Percentiles rank a stretch among this genome's conserved stretches.
phyloP scores from a whole-genome alignment of 495 filamentous ascomycete genomes.

The Podospora anserina region DNA sequence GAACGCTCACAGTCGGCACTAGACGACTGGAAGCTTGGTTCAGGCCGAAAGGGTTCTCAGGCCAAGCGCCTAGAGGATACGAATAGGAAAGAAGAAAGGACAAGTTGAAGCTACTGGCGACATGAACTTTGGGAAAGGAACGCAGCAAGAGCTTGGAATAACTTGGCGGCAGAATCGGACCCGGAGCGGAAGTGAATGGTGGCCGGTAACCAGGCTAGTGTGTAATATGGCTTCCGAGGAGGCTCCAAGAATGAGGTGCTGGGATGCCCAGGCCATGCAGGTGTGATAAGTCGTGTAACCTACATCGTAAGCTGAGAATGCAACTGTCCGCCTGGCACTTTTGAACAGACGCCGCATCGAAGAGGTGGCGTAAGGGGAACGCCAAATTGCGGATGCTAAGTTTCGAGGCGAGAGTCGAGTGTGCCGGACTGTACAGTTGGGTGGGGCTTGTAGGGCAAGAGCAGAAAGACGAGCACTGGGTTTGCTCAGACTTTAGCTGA shows the following conservation, averaged over 20 bases:
- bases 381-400: neutral
- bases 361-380: neutral
- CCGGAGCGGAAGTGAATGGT: neutral
- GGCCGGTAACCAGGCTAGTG: neutral
- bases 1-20: too few relatives aligned
- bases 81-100: neutral
- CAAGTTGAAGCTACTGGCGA: neutral
- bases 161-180: neutral
- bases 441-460: neutral
- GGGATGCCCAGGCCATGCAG: neutral
- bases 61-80: neutral
- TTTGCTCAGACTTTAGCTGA: neutral
- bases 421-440: neutral
- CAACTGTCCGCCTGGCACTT: neutral
- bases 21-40: too few relatives aligned
- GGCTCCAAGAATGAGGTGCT: constrained; percentile 2
- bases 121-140: neutral
- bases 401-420: neutral
- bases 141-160: neutral
- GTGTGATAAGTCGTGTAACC: neutral
- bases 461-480: neutral
- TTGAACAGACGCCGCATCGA: neutral
- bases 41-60: neutral
- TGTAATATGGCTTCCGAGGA: neutral
- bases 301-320: neutral